Base-by-base conservation (phyloP, 202 grass and related monocot genomes). In the Bolboschoenoplectus hybrid region DNA sequence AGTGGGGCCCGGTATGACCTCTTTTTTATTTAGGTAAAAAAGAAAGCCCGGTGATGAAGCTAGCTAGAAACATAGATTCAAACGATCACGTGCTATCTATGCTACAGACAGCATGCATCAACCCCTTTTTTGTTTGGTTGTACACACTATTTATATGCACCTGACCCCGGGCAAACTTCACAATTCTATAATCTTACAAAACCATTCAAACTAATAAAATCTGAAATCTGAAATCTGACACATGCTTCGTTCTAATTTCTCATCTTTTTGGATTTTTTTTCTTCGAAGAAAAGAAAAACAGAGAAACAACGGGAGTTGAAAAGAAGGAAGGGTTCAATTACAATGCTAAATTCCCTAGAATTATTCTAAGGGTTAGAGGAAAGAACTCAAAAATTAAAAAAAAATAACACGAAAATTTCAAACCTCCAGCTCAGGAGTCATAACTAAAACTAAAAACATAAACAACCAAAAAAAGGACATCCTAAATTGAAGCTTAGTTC, bases 321-420 rank as follows among this genome's bases (percentile, higher is more conserved):
- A 84, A 45, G 38, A 78, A 80, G 79, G 38, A 76, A 81, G 14
- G 65, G 43, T 41, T 61, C 74, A 68, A 84, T 94, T 90, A 91
- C 90, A 92, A 64, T 78, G 87, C 88, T 26, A 13, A 87, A 83
- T 69, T 41, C 67, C 38, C 68, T 91, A 90, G 75, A 84, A 89
- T 87, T 86, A 71, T 85, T 87, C 79, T 86, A 91, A 81, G 35
- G 67, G 77, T 86, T 72, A 93, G 85, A 65, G 60, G 76, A 45
- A 67, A 84, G 84, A 84, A 76, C 71, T 76, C 20, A 81, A 47
- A 45, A 71, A 67, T 67, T 81, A 82, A 89, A 79, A 89, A 79
- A 81, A 70, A 26, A 63, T 57, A 84, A 89, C 94, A 86, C 82
- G 91, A 92, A 92, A 97, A 93, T 60, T 90, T 85, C 50, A 85